Base-by-base conservation (phyloP, 805 yeast species). In the Lipomyces lipofer region DNA sequence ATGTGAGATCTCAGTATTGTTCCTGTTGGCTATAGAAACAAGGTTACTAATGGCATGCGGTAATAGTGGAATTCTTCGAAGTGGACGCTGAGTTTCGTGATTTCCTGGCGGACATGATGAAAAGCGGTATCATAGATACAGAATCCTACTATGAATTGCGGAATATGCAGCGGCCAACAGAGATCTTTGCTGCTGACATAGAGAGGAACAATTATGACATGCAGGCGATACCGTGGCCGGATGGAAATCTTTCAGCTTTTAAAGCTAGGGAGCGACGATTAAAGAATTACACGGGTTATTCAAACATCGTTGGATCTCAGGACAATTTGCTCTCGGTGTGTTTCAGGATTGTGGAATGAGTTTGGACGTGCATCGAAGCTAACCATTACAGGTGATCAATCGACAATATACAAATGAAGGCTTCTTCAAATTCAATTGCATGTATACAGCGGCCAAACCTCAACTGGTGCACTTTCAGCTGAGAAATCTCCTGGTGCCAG, bases 391-490 rank as follows among this genome's bases (percentile, higher is more conserved):
- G 58, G 30, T 17, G 17, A 45, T 56, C 22, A 42, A 38, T 19
- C 24, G 47, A 12, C 38, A 33, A 7, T 58, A 30, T 28, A 49
- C 60, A 15, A 50, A 48, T 24, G 63, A 59, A 36, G 22, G 22
- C 25, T 49, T 59, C 7, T 30, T 47, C 27, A 24, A 17, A 17
- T 57, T 57, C 32, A 30, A 38, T 15, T 24, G 54, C 9, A 49
- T 48, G 43, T 44, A 40, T 35, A 56, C 62, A 8, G 19, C 13
- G 5, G 73, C 82, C 7, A 75, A 74, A 48, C 79, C 83, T 4
- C 75, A 73, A 58, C 69, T 80, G 10, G 75, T 77, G 17, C 86
- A 83, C 69, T 81, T 81, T 65, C 86, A 82, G 67, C 69, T 82
- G 30, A 68, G 86, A 13, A 76, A 79, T 52, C 67, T 81, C 46